Evolutionary conservation across 148 eudicot genomes (phyloP).

Genomic region (Rheum nobile): DNA sequence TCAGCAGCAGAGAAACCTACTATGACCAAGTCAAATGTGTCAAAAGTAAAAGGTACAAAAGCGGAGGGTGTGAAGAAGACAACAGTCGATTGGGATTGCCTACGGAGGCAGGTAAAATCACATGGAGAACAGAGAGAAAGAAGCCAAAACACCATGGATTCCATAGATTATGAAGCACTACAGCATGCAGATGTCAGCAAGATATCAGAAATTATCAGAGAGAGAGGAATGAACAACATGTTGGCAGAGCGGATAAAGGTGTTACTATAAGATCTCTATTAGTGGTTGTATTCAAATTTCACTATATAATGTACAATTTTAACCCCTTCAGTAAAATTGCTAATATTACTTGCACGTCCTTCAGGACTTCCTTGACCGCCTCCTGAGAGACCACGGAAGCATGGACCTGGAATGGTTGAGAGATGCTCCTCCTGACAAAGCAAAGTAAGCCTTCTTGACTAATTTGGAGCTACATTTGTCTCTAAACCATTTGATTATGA

Average conservation of each 20-base stretch:
- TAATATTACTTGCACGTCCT: slow-evolving; percentile 6
- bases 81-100: slow-evolving; percentile 48
- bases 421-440: slow-evolving; percentile 44
- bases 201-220: slow-evolving; percentile 29
- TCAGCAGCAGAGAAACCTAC: slow-evolving; percentile 9
- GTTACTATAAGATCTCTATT: neutral
- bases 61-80: slow-evolving; percentile 24
- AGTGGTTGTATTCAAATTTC: neutral
- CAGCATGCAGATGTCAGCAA: slow-evolving; percentile 25
- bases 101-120: slow-evolving; percentile 37
- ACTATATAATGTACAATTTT: neutral
- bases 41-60: slow-evolving; percentile 26
- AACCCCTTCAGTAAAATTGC: neutral
- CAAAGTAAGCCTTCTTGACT: slow-evolving; percentile 36
- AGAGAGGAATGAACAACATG: slow-evolving; percentile 43
- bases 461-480: neutral
- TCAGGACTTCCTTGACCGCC: slow-evolving; percentile 53
- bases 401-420: slow-evolving; percentile 82
- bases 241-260: slow-evolving; percentile 37
- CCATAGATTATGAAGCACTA: slow-evolving; percentile 67
- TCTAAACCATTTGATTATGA: neutral
- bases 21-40: slow-evolving; percentile 12
- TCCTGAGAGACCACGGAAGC: slow-evolving; percentile 47
- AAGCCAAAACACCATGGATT: slow-evolving; percentile 22
- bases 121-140: slow-evolving; percentile 16